Evolutionary conservation across 352 stramenopile genomes (phyloP), one percentile per base, ranked within the genome.

Genomic region (Phytopythium oedochilum): DNA sequence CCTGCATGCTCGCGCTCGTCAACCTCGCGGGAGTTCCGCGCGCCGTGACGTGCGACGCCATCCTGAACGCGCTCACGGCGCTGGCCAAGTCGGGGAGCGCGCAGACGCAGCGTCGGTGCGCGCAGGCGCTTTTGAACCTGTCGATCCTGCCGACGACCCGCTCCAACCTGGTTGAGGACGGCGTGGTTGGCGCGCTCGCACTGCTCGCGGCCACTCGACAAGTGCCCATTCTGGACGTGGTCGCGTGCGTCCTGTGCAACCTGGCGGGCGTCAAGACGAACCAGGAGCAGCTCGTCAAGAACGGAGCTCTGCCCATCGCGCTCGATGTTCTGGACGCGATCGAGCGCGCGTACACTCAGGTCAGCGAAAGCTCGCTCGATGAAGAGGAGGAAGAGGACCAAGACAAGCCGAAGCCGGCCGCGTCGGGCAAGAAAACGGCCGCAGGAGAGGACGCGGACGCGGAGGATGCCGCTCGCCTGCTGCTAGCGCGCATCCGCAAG

Each of bases 61-160:
- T 93, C 23, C 47, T 93, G 28, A 80, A 32, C 25, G 75, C 69
- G 36, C 63, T 93, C 22, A 60, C 81, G 0, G 56, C 55, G 29
- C 64, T 92, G 12, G 61, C 59, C 3, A 71, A 71, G 53, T 49
- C 74, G 1, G 74, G 64, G 20, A 49, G 68, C 14, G 53, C 59
- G 7, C 55, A 52, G 20, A 68, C 70, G 4, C 60, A 62, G 18
- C 61, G 56, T 23, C 60, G 61, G 3, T 88, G 75, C 56, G 75
- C 75, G 34, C 78, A 83, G 45, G 81, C 75, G 29, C 52, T 93
- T 17, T 55, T 94, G 2, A 94, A 92, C 42, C 64, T 94, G 23
- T 94, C 84, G 17, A 88, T 94, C 34, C 49, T 91, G 18, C 79
- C 80, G 4, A 89, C 82, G 22, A 92, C 84, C 10, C 81, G 84